phyloP scores from a whole-genome alignment of 2,329 filamentous ascomycete genomes.

The Pezicula neosporulosa region DNA sequence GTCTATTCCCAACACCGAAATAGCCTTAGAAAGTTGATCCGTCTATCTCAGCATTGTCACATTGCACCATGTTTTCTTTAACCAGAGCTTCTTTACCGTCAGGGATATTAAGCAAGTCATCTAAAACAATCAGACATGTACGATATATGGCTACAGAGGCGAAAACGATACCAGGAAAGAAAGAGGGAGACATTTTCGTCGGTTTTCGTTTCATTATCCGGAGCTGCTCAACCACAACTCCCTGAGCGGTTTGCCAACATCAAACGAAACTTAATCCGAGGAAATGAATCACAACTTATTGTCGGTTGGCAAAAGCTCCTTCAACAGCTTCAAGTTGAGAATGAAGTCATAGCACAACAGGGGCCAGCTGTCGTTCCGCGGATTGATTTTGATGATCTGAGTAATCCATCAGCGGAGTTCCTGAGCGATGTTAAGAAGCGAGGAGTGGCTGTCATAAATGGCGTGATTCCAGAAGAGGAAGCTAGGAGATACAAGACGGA shows the following conservation, averaged over 20 bases:
- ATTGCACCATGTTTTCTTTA: too few species aligned
- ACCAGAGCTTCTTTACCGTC: too few species aligned
- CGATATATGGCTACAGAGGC: too few species aligned
- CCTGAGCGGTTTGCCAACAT: constrained; percentile 53
- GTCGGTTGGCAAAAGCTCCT: constrained; percentile 48
- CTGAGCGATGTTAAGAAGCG: constrained; percentile 15
- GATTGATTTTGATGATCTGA: constrained; percentile 43
- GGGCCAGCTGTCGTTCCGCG: constrained; percentile 50
- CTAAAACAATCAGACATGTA: too few species aligned
- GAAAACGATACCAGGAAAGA: constrained; percentile 10
- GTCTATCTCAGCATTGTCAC: too few species aligned
- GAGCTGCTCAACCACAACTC: constrained; percentile 39
- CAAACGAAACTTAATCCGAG: constrained; percentile 49
- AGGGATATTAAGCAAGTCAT: too few species aligned
- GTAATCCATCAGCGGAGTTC: constrained; percentile 17
- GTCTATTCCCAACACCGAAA: too few species aligned
- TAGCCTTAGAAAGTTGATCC: too few species aligned
- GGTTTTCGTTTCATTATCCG: constrained; percentile 57
- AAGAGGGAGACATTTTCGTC: constrained; percentile 60
- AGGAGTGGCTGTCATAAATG: constrained; percentile 50
- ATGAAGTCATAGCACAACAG: constrained; percentile 39
- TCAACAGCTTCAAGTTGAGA: constrained; percentile 40
- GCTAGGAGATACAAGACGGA: constrained; percentile 63
- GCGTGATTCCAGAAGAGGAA: constrained; percentile 60
- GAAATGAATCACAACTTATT: constrained; percentile 43